Evolutionary conservation across 495 filamentous ascomycete genomes (phyloP).

Genomic region (Neurospora sublineolata): DNA sequence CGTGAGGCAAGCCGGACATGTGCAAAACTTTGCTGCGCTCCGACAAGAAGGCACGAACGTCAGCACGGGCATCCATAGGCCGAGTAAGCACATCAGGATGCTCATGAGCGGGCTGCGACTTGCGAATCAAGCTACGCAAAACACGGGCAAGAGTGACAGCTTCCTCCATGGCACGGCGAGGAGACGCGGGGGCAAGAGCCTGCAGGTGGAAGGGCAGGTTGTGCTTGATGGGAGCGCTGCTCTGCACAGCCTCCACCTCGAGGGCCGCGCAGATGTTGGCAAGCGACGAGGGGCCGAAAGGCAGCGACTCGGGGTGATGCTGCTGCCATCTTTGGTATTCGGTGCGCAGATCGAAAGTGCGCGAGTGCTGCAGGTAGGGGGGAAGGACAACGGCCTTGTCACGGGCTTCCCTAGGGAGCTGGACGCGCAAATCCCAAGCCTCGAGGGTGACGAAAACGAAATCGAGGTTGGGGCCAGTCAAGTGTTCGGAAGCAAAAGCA

Average conservation of each 20-base stretch:
- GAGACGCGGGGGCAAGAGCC: constrained; percentile 91
- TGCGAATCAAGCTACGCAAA: constrained; percentile 79
- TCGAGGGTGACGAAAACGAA: constrained; percentile 98
- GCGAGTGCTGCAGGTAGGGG: constrained; percentile 93
- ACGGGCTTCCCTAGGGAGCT: constrained; percentile 90
- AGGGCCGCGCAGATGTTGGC: constrained; percentile 96
- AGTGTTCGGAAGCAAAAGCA: constrained; percentile 77
- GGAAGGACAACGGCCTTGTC: constrained; percentile 96
- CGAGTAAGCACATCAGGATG: constrained; percentile 87
- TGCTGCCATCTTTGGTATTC: constrained; percentile 98
- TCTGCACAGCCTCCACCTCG: constrained; percentile 92
- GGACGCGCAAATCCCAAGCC: constrained; percentile 96
- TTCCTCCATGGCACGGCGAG: constrained; percentile 94
- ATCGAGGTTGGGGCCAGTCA: constrained; percentile 73
- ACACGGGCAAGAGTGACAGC: constrained; percentile 88
- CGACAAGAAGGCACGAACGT: constrained; percentile 89
- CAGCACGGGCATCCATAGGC: constrained; percentile 92
- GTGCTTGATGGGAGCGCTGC: constrained; percentile 95
- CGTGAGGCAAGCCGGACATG: constrained; percentile 91
- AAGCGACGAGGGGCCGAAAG: constrained; percentile 88
- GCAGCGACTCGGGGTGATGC: constrained; percentile 92
- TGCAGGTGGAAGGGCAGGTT: constrained; percentile 97
- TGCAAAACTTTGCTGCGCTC: constrained; percentile 97
- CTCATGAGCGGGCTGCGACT: constrained; percentile 87
- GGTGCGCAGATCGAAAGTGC: constrained; percentile 89